Conservation (phyloP, 768 basidiomycete species). For the Boletus subparvulus region DNA sequence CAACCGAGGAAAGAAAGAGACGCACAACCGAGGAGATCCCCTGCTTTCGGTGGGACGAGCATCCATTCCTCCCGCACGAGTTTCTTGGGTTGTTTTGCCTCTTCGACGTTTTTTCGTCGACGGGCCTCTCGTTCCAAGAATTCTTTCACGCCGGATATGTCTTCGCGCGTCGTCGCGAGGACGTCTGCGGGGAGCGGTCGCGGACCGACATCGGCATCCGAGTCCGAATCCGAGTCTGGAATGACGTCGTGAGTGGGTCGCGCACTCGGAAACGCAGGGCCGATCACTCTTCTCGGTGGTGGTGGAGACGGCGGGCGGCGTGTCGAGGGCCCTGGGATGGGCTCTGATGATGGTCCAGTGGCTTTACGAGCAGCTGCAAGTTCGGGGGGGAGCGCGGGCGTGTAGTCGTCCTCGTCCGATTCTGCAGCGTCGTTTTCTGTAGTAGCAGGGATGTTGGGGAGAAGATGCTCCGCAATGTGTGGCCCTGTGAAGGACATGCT, state of each 20-base stretch:
- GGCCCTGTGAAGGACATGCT: conserved; percentile 57
- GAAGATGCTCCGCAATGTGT: conserved; percentile 51
- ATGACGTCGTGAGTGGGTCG: conserved; percentile 31
- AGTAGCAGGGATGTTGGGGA: conserved; percentile 15
- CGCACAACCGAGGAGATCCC: conserved; percentile 77
- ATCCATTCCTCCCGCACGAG: conserved; percentile 95
- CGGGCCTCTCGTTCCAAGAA: conserved; percentile 87
- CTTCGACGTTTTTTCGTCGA: conserved; percentile 70
- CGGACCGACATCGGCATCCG: conserved; percentile 84
- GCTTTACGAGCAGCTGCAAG: conserved; percentile 46
- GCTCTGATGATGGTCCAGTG: conserved; percentile 24
- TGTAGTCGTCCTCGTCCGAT: conserved; percentile 62
- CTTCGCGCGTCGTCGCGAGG: conserved; percentile 37
- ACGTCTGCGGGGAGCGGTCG: conserved; percentile 58
- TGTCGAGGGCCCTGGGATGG: conserved; percentile 26
- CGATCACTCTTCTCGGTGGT: conserved; percentile 40
- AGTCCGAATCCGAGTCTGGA: conserved; percentile 49
- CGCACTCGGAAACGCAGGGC: conserved; percentile 51
- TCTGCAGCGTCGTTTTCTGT: conserved; percentile 29
- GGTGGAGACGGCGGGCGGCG: conserved; percentile 18
- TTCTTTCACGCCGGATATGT: conserved; percentile 68
- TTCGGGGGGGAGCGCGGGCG: conserved; percentile 74
- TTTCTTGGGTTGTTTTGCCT: conserved; percentile 74
- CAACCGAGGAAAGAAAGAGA: conserved; percentile 14
- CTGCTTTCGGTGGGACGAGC: conserved; percentile 86